Evolutionary conservation across 2,329 filamentous ascomycete genomes (phyloP).

Genomic region (Sclerotinia borealis): DNA sequence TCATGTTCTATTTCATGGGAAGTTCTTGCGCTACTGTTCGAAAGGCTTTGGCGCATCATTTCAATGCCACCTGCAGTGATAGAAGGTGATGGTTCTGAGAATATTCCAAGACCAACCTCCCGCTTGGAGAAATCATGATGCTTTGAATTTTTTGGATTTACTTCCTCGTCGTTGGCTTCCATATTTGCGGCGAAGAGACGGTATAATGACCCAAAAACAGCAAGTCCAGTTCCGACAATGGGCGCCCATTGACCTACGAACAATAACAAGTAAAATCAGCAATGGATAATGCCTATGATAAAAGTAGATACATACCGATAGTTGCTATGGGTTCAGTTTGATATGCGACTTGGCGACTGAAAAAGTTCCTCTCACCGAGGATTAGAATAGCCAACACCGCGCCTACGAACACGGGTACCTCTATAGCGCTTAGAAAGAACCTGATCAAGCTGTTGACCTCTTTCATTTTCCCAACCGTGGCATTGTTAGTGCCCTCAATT

Average conservation of each 20-base stretch:
- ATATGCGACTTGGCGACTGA: conserved; percentile 47
- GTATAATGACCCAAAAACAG: conserved; percentile 53
- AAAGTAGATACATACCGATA: conserved; percentile 43
- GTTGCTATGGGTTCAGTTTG: conserved; percentile 57
- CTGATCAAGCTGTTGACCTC: conserved; percentile 49
- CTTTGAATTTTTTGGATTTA: neutral
- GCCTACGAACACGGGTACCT: conserved; percentile 52
- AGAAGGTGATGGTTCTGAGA: conserved; percentile 8
- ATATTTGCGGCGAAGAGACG: conserved; percentile 36
- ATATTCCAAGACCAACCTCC: neutral
- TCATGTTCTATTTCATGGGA: conserved; percentile 9
- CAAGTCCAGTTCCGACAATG: conserved; percentile 52
- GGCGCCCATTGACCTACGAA: conserved; percentile 52
- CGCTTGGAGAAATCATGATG: conserved; percentile 9
- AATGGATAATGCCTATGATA: neutral
- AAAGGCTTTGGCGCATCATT: conserved; percentile 9
- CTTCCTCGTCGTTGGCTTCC: conserved; percentile 11
- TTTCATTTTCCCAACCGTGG: conserved; percentile 46
- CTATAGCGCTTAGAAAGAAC: conserved; percentile 48
- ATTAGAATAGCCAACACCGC: conserved; percentile 54
- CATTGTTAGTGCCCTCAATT: conserved; percentile 50
- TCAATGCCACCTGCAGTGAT: neutral
- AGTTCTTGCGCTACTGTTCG: conserved; percentile 9
- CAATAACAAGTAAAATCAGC: conserved; percentile 28
- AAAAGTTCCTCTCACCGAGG: conserved; percentile 60